Evolutionary conservation across 768 basidiomycete genomes (phyloP), one percentile per base, ranked within the genome.

Genomic region (Russula sp.): DNA sequence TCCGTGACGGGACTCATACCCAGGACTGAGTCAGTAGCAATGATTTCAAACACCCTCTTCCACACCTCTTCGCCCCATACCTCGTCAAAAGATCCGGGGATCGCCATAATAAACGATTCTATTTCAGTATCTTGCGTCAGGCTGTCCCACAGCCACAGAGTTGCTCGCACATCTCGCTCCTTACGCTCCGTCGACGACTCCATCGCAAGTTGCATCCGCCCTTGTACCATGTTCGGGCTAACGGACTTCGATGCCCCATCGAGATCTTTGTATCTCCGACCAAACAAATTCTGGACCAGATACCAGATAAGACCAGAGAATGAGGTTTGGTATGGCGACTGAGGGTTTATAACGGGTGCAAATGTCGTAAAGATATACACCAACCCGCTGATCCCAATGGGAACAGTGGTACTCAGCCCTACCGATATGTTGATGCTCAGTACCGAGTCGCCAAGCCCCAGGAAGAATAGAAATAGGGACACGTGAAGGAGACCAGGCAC

Each of bases 391-490:
- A 46, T 0, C 2, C 3, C 2, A 10, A 53, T 29, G 3, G 10
- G 43, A 16, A 53, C 8, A 20, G 32, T 0, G 8, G n/a, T 54
- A 52, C 2, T 5, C 2, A 13, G 0, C 7, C n/a, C 47, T 7
- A 56, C 3, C 16, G 9, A 0, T 0, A 0, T 25, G 38, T 60
- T 32, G 52, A 32, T 39, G 4, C 34, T 20, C 13, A 18, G 13
- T 8, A 55, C 16, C 7, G 39, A 2, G 16, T 35, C 46, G 20
- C 13, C 2, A 3, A 61, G 53, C 2, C 60, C 60, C n/a, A 42
- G 3, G 11, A 61, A 49, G 34, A 61, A 56, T 13, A 61, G 45
- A 2, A 56, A 1, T 11, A 56, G 47, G 20, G 60, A 61, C 36
- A 45, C 0, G 11, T 42, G 53, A 9, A 61, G 11, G 18, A 56